phyloP scores from a whole-genome alignment of 345 rosid genomes.

The Heritiera fomes region DNA sequence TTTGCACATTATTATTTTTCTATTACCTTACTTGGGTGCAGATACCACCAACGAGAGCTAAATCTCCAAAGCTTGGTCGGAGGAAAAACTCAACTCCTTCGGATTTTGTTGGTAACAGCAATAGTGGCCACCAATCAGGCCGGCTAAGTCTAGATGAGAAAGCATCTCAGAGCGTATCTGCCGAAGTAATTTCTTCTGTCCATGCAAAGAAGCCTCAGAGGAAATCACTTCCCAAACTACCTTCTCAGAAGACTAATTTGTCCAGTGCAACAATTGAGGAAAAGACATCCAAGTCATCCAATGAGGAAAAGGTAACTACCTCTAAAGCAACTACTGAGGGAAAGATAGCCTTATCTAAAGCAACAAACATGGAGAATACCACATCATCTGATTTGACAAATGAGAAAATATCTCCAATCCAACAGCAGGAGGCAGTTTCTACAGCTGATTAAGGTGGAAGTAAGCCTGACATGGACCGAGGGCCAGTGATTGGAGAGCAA shows the following conservation, averaged over 20 bases:
- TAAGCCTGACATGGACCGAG: conserved; percentile 32
- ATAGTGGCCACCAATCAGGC: conserved; percentile 31
- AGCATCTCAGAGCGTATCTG: conserved; percentile 36
- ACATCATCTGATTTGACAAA: conserved; percentile 20
- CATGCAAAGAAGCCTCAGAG: conserved; percentile 63
- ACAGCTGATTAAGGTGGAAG: conserved; percentile 35
- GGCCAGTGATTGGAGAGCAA: conserved; percentile 37
- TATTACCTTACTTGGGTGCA: conserved; percentile 31
- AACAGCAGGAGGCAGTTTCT: conserved; percentile 35
- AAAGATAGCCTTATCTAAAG: conserved; percentile 12
- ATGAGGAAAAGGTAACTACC: conserved; percentile 23
- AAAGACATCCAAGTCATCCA: conserved; percentile 26
- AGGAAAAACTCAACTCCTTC: conserved; percentile 51
- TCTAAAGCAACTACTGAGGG: conserved; percentile 25
- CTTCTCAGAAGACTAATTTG: conserved; percentile 69
- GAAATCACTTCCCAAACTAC: conserved; percentile 85
- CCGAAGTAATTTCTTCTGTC: conserved; percentile 51
- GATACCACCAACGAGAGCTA: conserved; percentile 95
- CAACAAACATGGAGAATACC: conserved; percentile 31
- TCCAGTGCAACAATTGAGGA: conserved; percentile 27
- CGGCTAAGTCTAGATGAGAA: conserved; percentile 80
- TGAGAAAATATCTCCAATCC: conserved; percentile 21
- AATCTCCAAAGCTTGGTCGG: conserved; percentile 96
- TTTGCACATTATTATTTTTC: conserved; percentile 3
- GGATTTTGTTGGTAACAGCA: conserved; percentile 54